Evolutionary conservation across 176 grass and related monocot species (phyloP).

Genomic region (Oryza meyeriana): DNA sequence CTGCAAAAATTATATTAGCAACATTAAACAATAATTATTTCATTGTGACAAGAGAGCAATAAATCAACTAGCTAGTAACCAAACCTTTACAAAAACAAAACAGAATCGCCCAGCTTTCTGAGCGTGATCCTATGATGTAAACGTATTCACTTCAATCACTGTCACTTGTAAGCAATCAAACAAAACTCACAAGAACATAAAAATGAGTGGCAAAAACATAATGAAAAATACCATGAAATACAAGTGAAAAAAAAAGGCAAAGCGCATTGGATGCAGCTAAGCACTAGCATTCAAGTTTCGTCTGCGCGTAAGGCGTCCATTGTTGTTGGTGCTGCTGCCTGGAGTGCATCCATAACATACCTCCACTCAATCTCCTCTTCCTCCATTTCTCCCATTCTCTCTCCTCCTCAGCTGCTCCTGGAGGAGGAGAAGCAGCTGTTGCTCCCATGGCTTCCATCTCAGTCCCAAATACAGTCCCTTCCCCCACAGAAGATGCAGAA

Average conservation of each 20-base stretch:
- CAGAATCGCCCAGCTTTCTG: neutral
- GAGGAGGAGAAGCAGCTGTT: neutral
- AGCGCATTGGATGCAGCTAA: neutral
- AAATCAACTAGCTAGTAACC: neutral
- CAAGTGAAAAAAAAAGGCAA: neutral
- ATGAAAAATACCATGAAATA: neutral
- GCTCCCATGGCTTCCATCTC: conserved; percentile 64
- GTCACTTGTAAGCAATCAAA: neutral
- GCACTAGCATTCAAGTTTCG: neutral
- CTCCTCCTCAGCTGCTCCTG: neutral
- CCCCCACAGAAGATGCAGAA: conserved; percentile 59
- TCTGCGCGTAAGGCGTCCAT: conserved; percentile 16
- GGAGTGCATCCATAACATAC: conserved; percentile 56
- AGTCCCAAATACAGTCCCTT: conserved; percentile 42
- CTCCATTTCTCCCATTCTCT: conserved; percentile 18
- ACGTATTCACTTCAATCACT: neutral
- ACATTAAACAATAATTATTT: neutral
- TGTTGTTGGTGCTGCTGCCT: conserved; percentile 50
- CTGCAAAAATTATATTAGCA: too few relatives aligned
- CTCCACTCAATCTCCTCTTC: conserved; percentile 50
- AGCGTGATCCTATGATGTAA: neutral
- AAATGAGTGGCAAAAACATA: neutral
- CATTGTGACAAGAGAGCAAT: neutral
- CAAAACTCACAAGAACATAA: neutral
- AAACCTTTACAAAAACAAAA: neutral